Evolutionary conservation across 2,329 filamentous ascomycete species (phyloP).

Genomic region (Magnaporthales sp.): DNA sequence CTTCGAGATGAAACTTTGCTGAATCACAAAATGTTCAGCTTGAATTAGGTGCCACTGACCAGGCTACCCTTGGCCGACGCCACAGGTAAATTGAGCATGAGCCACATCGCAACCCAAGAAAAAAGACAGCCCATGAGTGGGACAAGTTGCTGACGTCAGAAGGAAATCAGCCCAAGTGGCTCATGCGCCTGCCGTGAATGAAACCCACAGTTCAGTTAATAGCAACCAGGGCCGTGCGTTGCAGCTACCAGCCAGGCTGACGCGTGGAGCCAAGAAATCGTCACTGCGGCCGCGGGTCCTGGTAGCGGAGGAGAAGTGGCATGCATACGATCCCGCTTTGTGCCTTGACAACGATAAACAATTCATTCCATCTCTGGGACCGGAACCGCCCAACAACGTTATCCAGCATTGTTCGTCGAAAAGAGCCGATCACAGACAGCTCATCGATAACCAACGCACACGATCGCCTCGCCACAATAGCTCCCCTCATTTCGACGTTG

Average conservation of each 20-base stretch:
- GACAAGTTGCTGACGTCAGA: background rate
- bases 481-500: background rate
- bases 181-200: background rate
- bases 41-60: background rate
- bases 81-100: background rate
- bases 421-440: background rate
- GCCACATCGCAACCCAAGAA: background rate
- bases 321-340: background rate
- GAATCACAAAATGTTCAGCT: background rate
- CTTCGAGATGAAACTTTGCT: background rate
- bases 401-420: background rate
- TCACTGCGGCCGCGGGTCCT: background rate
- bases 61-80: background rate
- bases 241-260: background rate
- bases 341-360: background rate
- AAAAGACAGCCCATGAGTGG: background rate
- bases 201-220: background rate
- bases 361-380: background rate
- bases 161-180: background rate
- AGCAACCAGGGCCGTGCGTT: background rate
- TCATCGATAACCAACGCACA: background rate
- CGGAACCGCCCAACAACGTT: background rate
- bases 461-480: background rate
- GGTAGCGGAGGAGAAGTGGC: background rate
- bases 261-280: constrained; percentile 1